These are phyloP conservation scores for Fusarium multiceps DNA, from an alignment of 2,329 filamentous ascomycete genomes.

Conservation along the genomic window DNA sequence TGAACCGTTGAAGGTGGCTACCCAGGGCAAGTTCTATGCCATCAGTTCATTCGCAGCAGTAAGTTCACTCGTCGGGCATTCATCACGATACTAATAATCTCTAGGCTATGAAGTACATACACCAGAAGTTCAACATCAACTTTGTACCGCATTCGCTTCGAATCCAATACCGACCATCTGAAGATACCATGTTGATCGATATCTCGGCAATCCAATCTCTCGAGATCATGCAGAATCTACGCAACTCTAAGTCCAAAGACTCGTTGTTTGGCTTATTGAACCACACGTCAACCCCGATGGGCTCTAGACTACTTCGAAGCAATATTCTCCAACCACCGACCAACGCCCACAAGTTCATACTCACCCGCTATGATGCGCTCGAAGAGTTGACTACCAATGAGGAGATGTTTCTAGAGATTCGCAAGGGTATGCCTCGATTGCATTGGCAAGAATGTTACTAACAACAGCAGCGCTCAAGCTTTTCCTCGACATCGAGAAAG, in stretches of 20 bases:
- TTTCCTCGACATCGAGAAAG: constrained; percentile 82
- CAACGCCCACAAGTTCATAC: constrained; percentile 70
- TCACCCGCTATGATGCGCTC: constrained; percentile 81
- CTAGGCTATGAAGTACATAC: constrained; percentile 84
- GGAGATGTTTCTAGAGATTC: constrained; percentile 83
- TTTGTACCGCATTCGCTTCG: constrained; percentile 85
- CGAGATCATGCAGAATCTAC: constrained; percentile 89
- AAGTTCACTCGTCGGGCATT: constrained; percentile 27
- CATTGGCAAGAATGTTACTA: background rate
- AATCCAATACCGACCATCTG: constrained; percentile 86
- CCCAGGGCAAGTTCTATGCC: constrained; percentile 87
- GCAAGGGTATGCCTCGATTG: constrained; percentile 66
- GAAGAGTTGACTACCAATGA: constrained; percentile 85
- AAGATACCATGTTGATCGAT: constrained; percentile 96
- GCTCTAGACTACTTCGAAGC: constrained; percentile 81
- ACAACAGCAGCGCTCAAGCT: constrained; percentile 69
- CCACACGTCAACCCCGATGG: constrained; percentile 89
- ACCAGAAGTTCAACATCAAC: constrained; percentile 72
- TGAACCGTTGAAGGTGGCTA: constrained; percentile 81
- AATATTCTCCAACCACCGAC: constrained; percentile 92
- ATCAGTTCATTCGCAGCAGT: constrained; percentile 88
- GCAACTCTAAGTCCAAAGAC: constrained; percentile 80
- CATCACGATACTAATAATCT: no score
- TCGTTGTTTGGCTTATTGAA: constrained; percentile 89
- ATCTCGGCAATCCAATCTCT: constrained; percentile 86